Evolutionary conservation across 2,329 filamentous ascomycete genomes (phyloP), one percentile per base, ranked within the genome.

Genomic region (Aspergillus hiratsukae): DNA sequence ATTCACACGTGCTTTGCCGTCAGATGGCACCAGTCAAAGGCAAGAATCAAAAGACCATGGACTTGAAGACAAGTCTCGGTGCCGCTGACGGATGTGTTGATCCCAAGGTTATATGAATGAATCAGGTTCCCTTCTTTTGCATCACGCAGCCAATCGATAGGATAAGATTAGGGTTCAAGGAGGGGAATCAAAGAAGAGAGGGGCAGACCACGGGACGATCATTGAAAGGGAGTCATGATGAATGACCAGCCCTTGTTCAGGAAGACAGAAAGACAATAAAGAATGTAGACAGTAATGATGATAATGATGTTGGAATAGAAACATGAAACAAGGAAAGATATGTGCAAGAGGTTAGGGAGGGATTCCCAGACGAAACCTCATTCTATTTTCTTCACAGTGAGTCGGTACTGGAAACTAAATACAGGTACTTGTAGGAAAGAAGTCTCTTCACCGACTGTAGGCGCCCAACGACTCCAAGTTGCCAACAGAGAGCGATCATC

Each of bases 131-230:
- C 43, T 23, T 17, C 43, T 23, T 23, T 46, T 46, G 19, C 41
- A 45, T 45, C 43, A 46, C 11, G 23, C 11, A 23, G 19, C 31
- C 43, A 46, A 46, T 46, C 25, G 31, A 40, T 29, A 54, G 21
- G 52, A 62, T 58, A 48, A 58, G 49, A 61, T 61, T 66, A 65
- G 58, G 54, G 57, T 48, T 62, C 43, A 53, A 54, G 51, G 63
- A 64, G 57, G 53, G 57, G 56, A 49, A 49, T 49, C 21, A 14
- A 46, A 37, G 31, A 27, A 46, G 43, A 46, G 43, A 50, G 21
- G 46, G 46, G 27, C 31, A 14, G 29, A 35, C 6, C 27, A 51
- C 50, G 48, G 48, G 31, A 35, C 31, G 48, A 54, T 54, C 41
- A 51, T 37, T 46, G 43, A 46, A 23, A 6, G 43, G 11, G 8